Evolutionary conservation across 2,329 filamentous ascomycete genomes (phyloP), one percentile per base, ranked within the genome.

Genomic region (Dryadomyces quercivorus): DNA sequence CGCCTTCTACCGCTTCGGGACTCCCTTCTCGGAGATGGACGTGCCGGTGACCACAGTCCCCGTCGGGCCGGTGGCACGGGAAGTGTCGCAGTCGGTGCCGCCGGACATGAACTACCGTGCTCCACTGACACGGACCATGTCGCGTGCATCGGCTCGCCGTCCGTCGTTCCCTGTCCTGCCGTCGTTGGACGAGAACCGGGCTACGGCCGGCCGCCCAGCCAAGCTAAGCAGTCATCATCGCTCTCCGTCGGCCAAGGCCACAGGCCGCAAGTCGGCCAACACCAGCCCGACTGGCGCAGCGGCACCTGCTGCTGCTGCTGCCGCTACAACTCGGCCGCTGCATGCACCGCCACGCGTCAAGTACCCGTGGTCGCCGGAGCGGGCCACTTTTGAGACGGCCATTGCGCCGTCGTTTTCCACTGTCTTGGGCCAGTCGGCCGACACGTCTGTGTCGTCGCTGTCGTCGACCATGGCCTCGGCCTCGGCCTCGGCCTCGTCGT

Each of bases 11-110:
- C 82, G 87, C 54, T 84, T 88, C 59, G 85, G 82, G n/a, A 94
- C 88, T 0, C 90, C 91, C 16, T 87, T 91, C 66, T 95, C 91
- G 2, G 90, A 95, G 64, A 85, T 92, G 76, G 92, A 96, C 65
- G 82, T 91, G 13, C 91, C 92, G 0, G 71, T 94, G 56, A 93
- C 88, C 1, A 78, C 84, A 2, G 74, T 91, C 46, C 80, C 81
- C 1, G 63, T 82, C 16, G 87, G 85, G 0, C 87, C 87, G 7
- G 75, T 95, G 36, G 77, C 85, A 47, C 85, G 92, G 51, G 85
- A 93, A 63, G 74, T 77, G 49, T 95, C 89, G 26, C 89, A 95
- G 68, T 96, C 91, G 5, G 92, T 96, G 0, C 92, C 92, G 46
- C 92, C 92, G 7, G 84, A 95, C 70, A 95, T 96, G 90, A 84